Evolutionary conservation across 164 flowering plant species (phyloP).

Genomic region (Nelumbo lutea): DNA sequence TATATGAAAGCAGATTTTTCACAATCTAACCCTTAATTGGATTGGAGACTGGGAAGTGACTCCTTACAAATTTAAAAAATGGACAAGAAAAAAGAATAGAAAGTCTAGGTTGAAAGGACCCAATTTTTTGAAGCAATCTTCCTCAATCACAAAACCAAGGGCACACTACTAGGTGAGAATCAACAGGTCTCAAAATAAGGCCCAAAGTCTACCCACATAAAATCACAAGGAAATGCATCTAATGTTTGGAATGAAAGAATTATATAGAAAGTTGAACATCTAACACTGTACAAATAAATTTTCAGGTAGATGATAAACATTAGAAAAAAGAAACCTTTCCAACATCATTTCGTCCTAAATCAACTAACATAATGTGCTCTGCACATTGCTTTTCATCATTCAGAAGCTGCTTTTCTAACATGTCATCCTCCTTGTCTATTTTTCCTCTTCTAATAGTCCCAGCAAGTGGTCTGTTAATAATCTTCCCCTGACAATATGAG

Average conservation of each 20-base stretch:
- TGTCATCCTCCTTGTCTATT: conserved; percentile 67
- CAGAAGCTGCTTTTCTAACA: conserved; percentile 63
- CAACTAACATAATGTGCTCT: conserved; percentile 96
- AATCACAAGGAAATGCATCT: background rate
- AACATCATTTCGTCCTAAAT: conserved; percentile 92
- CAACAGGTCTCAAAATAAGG: background rate
- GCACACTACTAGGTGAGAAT: background rate
- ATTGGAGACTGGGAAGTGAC: too few relatives aligned
- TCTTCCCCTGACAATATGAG: conserved; percentile 41
- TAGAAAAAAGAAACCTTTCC: conserved; percentile 59
- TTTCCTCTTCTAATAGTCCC: conserved; percentile 92
- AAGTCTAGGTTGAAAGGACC: too few relatives aligned
- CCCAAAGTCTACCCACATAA: background rate
- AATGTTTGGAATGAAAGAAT: background rate
- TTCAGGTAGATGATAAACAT: background rate
- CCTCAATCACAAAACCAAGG: background rate
- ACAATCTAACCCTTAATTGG: too few relatives aligned
- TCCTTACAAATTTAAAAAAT: too few relatives aligned
- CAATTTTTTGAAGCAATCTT: background rate
- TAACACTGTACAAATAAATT: background rate
- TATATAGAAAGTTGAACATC: background rate
- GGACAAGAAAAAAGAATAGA: too few relatives aligned
- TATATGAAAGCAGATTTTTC: too few relatives aligned
- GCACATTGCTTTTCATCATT: conserved; percentile 93
- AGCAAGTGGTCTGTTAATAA: conserved; percentile 87